Conservation (phyloP, 352 stramenopile species). For the Halophytophthora batemanensis region DNA sequence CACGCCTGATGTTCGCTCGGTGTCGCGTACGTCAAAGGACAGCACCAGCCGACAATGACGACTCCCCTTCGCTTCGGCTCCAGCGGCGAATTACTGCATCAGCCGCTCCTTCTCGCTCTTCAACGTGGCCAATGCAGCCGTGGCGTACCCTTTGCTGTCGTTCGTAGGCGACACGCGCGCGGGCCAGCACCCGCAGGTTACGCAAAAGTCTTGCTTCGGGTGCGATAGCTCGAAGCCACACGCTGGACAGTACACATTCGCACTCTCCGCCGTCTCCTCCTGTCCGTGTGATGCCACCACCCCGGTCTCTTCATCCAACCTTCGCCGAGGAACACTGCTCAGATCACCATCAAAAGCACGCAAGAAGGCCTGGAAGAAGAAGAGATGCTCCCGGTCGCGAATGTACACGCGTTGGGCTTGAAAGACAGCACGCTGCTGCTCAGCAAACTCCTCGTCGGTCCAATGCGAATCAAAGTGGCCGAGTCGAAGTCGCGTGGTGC, state of each 20-base stretch:
- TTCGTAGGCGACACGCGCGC: conserved; percentile 54
- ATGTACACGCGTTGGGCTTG: conserved; percentile 47
- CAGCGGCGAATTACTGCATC: conserved; percentile 4
- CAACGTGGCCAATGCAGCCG: conserved; percentile 40
- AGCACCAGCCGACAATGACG: no score
- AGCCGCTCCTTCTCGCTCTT: conserved; percentile 26
- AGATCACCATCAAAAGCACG: conserved; percentile 46
- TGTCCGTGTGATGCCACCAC: conserved; percentile 36
- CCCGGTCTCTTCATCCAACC: conserved; percentile 14
- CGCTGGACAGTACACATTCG: conserved; percentile 51
- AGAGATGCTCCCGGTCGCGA: conserved; percentile 65
- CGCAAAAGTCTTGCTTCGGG: conserved; percentile 43
- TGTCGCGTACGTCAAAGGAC: no score
- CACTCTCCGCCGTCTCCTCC: conserved; percentile 26
- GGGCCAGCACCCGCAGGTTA: conserved; percentile 69
- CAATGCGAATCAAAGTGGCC: conserved; percentile 59
- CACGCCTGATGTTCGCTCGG: no score
- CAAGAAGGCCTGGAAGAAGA: conserved; percentile 66
- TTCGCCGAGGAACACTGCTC: conserved; percentile 36
- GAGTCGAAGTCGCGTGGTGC: conserved; percentile 63
- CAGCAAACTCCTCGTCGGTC: conserved; percentile 35
- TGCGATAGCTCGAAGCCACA: conserved; percentile 47
- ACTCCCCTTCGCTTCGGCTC: no score
- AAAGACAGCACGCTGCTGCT: conserved; percentile 28
- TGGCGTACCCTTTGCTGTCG: conserved; percentile 46